Conservation (phyloP, 805 yeast genomes). For the Torulaspora microellipsoides region DNA sequence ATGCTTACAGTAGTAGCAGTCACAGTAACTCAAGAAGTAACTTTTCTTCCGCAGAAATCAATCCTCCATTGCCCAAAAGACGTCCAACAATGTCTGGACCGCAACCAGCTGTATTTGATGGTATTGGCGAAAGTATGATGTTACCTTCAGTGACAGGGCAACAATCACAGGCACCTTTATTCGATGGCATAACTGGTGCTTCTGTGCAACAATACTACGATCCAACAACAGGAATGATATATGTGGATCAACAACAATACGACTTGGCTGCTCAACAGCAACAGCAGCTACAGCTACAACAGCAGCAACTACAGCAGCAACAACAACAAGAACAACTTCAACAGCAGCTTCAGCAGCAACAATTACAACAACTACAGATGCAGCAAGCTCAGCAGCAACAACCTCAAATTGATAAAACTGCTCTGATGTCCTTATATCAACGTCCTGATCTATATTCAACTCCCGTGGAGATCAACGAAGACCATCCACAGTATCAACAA, state of each 20-base stretch:
- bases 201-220: slow-evolving; percentile 62
- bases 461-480: slow-evolving; percentile 28
- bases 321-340: slow-evolving; percentile 10
- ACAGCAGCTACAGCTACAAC: slow-evolving; percentile 18
- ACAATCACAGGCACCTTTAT: slow-evolving; percentile 25
- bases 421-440: slow-evolving; percentile 27
- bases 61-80: slow-evolving; percentile 40
- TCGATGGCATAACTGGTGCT: slow-evolving; percentile 20
- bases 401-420: slow-evolving; percentile 20
- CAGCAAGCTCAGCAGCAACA: slow-evolving; percentile 14
- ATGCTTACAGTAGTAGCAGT: slow-evolving; percentile 38
- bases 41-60: slow-evolving; percentile 9
- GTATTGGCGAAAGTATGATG: slow-evolving; percentile 17
- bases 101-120: slow-evolving; percentile 35
- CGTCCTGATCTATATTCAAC: slow-evolving; percentile 30
- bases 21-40: slow-evolving; percentile 12
- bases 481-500: slow-evolving; percentile 31
- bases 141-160: slow-evolving; percentile 13
- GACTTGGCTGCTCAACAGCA: slow-evolving; percentile 17
- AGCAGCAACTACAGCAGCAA: slow-evolving; percentile 14
- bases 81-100: slow-evolving; percentile 34
- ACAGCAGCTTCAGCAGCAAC: slow-evolving; percentile 15
- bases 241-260: slow-evolving; percentile 66
- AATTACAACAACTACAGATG: slow-evolving; percentile 16
- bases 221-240: slow-evolving; percentile 64